Evolutionary conservation across 495 filamentous ascomycete genomes (phyloP).

Genomic region (Niebla homalea): DNA sequence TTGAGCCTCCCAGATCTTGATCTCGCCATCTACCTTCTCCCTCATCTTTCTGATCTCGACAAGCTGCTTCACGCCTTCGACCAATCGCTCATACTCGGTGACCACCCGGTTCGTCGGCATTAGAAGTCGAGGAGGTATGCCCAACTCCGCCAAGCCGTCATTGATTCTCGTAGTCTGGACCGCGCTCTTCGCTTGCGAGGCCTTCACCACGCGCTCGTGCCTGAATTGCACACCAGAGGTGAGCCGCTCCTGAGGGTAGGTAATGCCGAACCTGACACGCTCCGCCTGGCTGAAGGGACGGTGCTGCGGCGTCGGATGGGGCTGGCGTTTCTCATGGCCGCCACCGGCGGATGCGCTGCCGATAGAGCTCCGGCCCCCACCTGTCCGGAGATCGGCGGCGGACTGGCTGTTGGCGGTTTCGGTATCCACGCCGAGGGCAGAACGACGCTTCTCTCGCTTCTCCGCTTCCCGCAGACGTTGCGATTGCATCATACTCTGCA

Average conservation of each 20-base stretch:
- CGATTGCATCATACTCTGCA: conserved; percentile 55
- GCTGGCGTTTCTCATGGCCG: conserved; percentile 25
- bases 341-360: conserved; percentile 5
- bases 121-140: conserved; percentile 59
- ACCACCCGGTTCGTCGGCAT: conserved; percentile 80
- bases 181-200: conserved; percentile 68
- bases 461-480: conserved; percentile 39
- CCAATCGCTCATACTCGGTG: conserved; percentile 67
- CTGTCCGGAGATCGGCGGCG: conserved; percentile 27
- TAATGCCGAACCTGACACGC: conserved; percentile 67
- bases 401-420: conserved; percentile 25
- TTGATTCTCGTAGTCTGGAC: conserved; percentile 71
- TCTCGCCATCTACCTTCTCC: conserved; percentile 79
- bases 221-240: conserved; percentile 64
- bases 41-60: conserved; percentile 70
- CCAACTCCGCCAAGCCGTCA: conserved; percentile 62
- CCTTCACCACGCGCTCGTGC: conserved; percentile 68
- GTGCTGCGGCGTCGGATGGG: conserved; percentile 16
- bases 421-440: conserved; percentile 35
- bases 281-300: conserved; percentile 29
- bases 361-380: conserved; percentile 15
- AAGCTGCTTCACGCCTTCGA: conserved; percentile 56
- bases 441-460: conserved; percentile 72
- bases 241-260: conserved; percentile 74
- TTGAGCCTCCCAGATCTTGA: conserved; percentile 56